A percentile compares a stretch with the other conserved stretches of the same genome.
These are phyloP conservation scores for Paecilomyces niveus DNA, from an alignment of 2,329 filamentous ascomycete species.

Conservation along the genomic window DNA sequence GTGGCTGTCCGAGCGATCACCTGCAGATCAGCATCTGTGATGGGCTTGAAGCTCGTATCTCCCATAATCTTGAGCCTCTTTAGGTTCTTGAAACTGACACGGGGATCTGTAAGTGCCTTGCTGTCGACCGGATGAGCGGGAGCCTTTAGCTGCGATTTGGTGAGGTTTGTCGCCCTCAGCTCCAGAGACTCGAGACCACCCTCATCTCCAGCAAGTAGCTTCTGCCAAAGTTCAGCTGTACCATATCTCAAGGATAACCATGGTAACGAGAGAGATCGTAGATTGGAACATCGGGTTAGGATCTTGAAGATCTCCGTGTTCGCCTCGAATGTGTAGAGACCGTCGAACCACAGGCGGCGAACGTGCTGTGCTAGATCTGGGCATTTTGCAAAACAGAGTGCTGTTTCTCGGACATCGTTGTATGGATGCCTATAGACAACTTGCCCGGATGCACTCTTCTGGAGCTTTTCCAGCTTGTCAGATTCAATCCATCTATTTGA, in stretches of 20 bases:
- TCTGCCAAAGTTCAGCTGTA: constrained; percentile 41
- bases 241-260: constrained; percentile 48
- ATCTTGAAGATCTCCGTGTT: constrained; percentile 44
- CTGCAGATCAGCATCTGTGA: constrained; percentile 44
- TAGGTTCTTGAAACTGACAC: constrained; percentile 43
- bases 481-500: constrained; percentile 16
- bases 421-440: constrained; percentile 49
- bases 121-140: constrained; percentile 36
- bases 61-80: constrained; percentile 49
- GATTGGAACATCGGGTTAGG: constrained; percentile 40
- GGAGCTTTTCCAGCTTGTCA: constrained; percentile 8
- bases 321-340: constrained; percentile 46
- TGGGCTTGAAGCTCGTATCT: constrained; percentile 46
- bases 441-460: constrained; percentile 35
- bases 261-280: constrained; percentile 44
- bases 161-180: constrained; percentile 45
- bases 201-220: constrained; percentile 29
- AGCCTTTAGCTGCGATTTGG: constrained; percentile 35
- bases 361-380: constrained; percentile 43
- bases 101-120: constrained; percentile 34
- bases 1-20: constrained; percentile 46
- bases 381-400: constrained; percentile 38
- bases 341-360: constrained; percentile 49
- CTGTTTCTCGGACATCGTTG: constrained; percentile 41
- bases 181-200: constrained; percentile 44